Conservation (phyloP, 495 filamentous ascomycete species). For the Neurospora pannonica region DNA sequence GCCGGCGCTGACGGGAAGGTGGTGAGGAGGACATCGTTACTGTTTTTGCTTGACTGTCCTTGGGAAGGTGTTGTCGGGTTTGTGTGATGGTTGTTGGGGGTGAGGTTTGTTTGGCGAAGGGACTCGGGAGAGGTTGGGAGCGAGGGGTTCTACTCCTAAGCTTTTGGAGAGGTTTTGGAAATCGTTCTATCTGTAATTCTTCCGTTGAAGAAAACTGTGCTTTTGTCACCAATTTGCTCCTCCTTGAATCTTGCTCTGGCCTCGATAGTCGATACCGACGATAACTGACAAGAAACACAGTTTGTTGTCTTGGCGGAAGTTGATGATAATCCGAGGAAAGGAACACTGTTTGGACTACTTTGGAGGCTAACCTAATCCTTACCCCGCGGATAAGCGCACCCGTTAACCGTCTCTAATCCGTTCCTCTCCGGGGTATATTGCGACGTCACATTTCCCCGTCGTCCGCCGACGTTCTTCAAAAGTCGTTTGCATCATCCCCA, state of each 20-base stretch:
- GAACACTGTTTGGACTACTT: background rate
- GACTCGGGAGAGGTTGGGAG: background rate
- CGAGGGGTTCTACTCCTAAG: background rate
- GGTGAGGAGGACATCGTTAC: slow-evolving; percentile 6
- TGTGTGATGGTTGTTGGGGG: background rate
- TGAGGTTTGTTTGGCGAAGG: background rate
- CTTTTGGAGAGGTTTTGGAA: background rate
- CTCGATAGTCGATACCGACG: background rate
- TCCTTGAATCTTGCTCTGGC: background rate
- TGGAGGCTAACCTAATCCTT: background rate
- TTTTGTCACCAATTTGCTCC: background rate
- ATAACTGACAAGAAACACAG: background rate
- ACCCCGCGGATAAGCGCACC: background rate
- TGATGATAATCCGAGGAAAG: background rate
- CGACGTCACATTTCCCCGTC: background rate
- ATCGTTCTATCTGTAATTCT: background rate
- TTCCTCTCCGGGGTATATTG: background rate
- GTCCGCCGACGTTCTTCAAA: background rate
- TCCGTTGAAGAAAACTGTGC: background rate
- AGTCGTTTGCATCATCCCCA: background rate
- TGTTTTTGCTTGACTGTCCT: background rate
- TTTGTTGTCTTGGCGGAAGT: background rate
- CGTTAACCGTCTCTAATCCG: background rate
- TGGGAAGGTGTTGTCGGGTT: background rate
- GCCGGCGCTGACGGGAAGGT: slow-evolving; percentile 41